Conservation (phyloP, 2,329 filamentous ascomycete species). For the Colletotrichum nymphaeae region DNA sequence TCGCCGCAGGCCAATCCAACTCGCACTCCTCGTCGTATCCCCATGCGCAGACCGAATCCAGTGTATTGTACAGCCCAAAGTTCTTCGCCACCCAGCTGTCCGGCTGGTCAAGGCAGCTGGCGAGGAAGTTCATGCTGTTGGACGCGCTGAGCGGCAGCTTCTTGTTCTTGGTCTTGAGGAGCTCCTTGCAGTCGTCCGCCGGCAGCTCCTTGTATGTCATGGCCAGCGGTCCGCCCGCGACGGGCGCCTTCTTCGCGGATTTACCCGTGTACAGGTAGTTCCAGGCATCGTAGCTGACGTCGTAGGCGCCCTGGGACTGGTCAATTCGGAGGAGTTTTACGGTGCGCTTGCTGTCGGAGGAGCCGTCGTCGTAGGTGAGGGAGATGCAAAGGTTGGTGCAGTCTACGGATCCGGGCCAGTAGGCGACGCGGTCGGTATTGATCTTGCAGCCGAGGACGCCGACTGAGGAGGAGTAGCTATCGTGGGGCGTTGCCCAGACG, state of each 20-base stretch:
- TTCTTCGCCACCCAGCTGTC: constrained; percentile 61
- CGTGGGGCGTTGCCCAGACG: constrained; percentile 56
- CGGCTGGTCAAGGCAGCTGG: constrained; percentile 52
- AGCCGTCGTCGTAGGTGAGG: constrained; percentile 37
- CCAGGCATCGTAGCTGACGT: constrained; percentile 65
- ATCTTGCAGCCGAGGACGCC: constrained; percentile 65
- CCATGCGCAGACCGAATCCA: constrained; percentile 58
- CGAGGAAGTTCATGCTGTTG: constrained; percentile 66
- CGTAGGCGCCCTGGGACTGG: constrained; percentile 54
- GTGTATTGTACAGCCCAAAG: constrained; percentile 62
- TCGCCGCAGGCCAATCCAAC: constrained; percentile 54
- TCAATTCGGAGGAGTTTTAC: constrained; percentile 41
- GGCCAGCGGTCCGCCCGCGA: constrained; percentile 57
- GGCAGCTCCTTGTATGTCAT: constrained; percentile 60
- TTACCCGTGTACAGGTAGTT: constrained; percentile 60
- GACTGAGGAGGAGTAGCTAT: constrained; percentile 59
- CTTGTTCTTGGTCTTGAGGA: constrained; percentile 57
- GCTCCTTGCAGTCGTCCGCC: constrained; percentile 56
- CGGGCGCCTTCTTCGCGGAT: constrained; percentile 57
- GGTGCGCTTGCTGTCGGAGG: constrained; percentile 36
- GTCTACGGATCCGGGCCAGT: constrained; percentile 59
- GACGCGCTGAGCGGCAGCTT: constrained; percentile 57
- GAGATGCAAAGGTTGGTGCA: constrained; percentile 59
- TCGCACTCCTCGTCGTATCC: constrained; percentile 60
- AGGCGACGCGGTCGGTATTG: constrained; percentile 63